Conservation (phyloP, 352 stramenopile species). For the Globisporangium perplexum region DNA sequence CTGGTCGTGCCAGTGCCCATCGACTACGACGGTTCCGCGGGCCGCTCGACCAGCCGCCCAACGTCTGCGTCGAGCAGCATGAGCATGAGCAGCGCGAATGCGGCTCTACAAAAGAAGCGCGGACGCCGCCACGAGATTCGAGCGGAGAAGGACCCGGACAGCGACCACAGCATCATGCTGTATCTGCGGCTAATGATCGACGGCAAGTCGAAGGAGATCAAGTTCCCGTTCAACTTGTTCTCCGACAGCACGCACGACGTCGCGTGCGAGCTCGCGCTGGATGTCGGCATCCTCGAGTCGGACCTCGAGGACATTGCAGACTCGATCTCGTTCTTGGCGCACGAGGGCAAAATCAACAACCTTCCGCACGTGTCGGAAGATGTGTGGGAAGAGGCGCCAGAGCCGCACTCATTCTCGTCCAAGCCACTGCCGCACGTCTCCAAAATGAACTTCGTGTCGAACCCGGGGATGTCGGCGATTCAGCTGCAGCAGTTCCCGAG, state of each 20-base stretch:
- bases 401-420: conserved; percentile 74
- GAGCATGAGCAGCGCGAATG: conserved; percentile 5
- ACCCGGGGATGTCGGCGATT: conserved; percentile 4
- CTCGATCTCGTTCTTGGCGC: conserved; percentile 88
- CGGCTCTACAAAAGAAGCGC: conserved; percentile 28
- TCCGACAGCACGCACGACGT: conserved; percentile 92
- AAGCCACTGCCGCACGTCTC: conserved; percentile 77
- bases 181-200: conserved; percentile 89
- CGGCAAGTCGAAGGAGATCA: conserved; percentile 94
- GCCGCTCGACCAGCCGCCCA: conserved; percentile 14
- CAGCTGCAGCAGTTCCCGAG: conserved; percentile 11
- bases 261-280: conserved; percentile 92
- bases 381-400: conserved; percentile 83
- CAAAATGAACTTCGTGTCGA: conserved; percentile 68
- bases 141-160: conserved; percentile 71
- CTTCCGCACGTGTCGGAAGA: conserved; percentile 67
- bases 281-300: conserved; percentile 90
- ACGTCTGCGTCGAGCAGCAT: conserved; percentile 19
- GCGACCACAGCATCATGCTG: conserved; percentile 79
- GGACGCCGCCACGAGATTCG: conserved; percentile 82
- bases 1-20: not conserved
- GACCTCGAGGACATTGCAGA: conserved; percentile 93
- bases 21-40: conserved; percentile 6
- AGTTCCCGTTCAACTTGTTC: conserved; percentile 95
- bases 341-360: conserved; percentile 85